Conservation (phyloP, 495 filamentous ascomycete genomes). For the Bryoglossum gracile region DNA sequence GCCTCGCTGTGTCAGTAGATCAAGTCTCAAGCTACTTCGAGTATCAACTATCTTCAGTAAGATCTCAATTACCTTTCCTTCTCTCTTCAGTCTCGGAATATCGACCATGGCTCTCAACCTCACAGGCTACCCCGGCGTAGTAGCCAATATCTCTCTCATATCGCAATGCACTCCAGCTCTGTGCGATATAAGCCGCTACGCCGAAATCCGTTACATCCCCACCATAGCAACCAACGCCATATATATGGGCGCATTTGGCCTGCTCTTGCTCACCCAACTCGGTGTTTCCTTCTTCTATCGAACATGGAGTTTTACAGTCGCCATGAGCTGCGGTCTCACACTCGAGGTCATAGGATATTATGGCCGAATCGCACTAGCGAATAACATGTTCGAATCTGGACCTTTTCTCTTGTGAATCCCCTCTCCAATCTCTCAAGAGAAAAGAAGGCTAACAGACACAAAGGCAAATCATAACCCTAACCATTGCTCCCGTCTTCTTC, state of each 20-base stretch:
- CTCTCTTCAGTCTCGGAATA: background rate
- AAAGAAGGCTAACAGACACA: background rate
- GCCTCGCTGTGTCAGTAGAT: too few relatives aligned
- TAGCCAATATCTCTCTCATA: constrained; percentile 10
- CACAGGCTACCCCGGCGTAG: constrained; percentile 5
- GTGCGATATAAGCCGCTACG: constrained; percentile 26
- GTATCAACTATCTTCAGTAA: too few relatives aligned
- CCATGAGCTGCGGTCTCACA: constrained; percentile 30
- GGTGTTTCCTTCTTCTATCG: constrained; percentile 2
- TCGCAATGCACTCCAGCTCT: constrained; percentile 6
- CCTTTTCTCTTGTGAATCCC: constrained; percentile 29
- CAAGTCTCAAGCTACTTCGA: too few relatives aligned
- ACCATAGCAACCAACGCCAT: constrained; percentile 19
- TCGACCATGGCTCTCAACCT: constrained; percentile 2
- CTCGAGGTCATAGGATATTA: constrained; percentile 36
- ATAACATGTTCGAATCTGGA: constrained; percentile 30
- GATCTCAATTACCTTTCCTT: background rate
- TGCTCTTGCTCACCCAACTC: constrained; percentile 17
- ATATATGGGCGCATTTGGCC: constrained; percentile 20
- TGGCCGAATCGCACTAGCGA: constrained; percentile 31
- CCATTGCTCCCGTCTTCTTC: constrained; percentile 58
- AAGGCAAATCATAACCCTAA: constrained; percentile 34
- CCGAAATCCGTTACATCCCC: constrained; percentile 18
- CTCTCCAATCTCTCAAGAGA: background rate
- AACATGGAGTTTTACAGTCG: constrained; percentile 29